Percentiles rank a stretch among this genome's conserved stretches.
Conservation (phyloP, 106 monocot genomes). For the Dendrobium huoshanense region DNA sequence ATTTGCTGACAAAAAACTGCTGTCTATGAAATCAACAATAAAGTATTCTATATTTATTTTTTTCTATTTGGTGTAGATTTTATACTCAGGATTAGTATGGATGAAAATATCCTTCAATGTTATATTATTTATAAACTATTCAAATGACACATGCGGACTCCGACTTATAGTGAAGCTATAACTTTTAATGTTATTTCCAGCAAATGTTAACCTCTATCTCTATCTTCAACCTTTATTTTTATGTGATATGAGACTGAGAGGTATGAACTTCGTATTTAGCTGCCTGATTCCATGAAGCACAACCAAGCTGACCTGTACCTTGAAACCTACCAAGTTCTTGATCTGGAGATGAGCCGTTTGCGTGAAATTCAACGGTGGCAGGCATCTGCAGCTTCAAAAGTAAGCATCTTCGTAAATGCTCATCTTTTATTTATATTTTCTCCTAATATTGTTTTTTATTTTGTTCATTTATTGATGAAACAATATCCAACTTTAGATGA, state of each 20-base stretch:
- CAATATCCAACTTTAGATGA: neutral
- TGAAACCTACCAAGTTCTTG: constrained; percentile 98
- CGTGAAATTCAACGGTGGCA: constrained; percentile 99
- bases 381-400: constrained; percentile 92
- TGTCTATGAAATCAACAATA: neutral
- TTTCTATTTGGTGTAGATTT: neutral
- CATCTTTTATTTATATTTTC: neutral
- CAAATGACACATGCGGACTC: neutral
- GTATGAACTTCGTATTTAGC: constrained; percentile 26
- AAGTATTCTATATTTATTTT: neutral
- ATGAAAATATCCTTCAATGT: neutral
- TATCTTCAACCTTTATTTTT: neutral
- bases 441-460: neutral
- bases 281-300: constrained; percentile 98
- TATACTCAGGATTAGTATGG: neutral
- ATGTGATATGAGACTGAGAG: neutral
- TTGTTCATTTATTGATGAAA: neutral
- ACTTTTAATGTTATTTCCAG: neutral
- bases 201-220: neutral
- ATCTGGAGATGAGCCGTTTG: constrained; percentile 94
- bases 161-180: neutral
- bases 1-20: neutral
- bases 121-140: neutral
- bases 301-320: constrained; percentile 90
- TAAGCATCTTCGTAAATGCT: constrained; percentile 8